A percentile compares a stretch with the other conserved stretches of the same genome.
phyloP scores from a whole-genome alignment of 345 rosid species.

The Cardamine chenopodiifolia region DNA sequence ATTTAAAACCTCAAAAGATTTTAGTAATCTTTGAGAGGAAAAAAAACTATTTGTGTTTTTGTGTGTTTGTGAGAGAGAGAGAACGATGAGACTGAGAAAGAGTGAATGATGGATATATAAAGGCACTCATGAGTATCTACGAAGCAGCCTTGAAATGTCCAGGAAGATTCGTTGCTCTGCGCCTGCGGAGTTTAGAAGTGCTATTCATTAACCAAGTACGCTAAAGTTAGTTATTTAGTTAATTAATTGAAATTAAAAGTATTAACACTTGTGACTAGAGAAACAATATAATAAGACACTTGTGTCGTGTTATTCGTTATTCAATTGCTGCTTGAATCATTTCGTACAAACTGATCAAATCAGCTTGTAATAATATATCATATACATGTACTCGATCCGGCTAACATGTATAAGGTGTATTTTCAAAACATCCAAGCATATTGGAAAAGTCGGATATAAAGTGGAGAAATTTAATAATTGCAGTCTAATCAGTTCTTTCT shows the following conservation, averaged over 20 bases:
- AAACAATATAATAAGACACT: not conserved
- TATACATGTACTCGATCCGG: not conserved
- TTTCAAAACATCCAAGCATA: not conserved
- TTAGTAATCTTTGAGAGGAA: not conserved
- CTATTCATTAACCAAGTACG: conserved; percentile 25
- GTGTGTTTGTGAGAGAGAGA: conserved; percentile 4
- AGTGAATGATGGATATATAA: not conserved
- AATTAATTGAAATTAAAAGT: not conserved
- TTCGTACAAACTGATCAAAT: not conserved
- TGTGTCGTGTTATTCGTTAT: not conserved
- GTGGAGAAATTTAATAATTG: not conserved
- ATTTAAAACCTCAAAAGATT: not conserved
- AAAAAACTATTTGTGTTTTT: not conserved
- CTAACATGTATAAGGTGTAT: not conserved
- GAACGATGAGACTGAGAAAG: not conserved
- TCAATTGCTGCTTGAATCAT: not conserved
- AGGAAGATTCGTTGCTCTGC: conserved; percentile 26
- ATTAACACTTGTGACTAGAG: not conserved
- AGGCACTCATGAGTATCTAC: not conserved
- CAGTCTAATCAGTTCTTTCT: not conserved
- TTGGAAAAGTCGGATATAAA: conserved; percentile 22
- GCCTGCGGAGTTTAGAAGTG: conserved; percentile 3
- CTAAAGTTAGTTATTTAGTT: not conserved
- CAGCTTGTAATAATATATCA: conserved; percentile 13
- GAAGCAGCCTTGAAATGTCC: conserved; percentile 19